phyloP scores from a whole-genome alignment of 129 eudicot genomes.

The Centrapalus pauciflorus region DNA sequence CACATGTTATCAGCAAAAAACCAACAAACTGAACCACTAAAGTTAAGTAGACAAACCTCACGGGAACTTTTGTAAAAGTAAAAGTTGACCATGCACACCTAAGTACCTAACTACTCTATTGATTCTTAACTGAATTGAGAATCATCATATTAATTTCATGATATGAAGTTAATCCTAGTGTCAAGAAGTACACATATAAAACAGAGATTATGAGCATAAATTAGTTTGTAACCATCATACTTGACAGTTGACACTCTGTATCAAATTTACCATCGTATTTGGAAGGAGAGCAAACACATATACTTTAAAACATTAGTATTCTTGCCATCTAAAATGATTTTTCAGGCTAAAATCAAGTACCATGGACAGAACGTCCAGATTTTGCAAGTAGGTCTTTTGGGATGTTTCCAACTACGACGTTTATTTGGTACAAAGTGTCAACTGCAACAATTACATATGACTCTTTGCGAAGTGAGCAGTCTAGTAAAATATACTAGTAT shows the following conservation, averaged over 20 bases:
- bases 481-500: neutral
- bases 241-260: neutral
- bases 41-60: no score
- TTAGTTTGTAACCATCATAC: neutral
- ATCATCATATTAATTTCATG: neutral
- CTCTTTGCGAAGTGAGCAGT: neutral
- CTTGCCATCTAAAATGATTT: neutral
- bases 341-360: no score
- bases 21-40: no score
- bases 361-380: neutral
- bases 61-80: no score
- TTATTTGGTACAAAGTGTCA: neutral
- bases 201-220: neutral
- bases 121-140: neutral
- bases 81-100: no score
- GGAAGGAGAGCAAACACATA: no score
- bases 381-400: neutral
- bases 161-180: neutral
- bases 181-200: neutral
- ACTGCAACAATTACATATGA: neutral
- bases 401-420: neutral
- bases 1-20: no score
- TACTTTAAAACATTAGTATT: neutral
- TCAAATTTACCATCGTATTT: neutral
- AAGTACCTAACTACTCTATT: no score